A percentile compares a stretch with the other conserved stretches of the same genome.
These are phyloP conservation scores for Microstroma glucosiphilum DNA, from an alignment of 1,284 basidiomycete species.

Conservation along the genomic window DNA sequence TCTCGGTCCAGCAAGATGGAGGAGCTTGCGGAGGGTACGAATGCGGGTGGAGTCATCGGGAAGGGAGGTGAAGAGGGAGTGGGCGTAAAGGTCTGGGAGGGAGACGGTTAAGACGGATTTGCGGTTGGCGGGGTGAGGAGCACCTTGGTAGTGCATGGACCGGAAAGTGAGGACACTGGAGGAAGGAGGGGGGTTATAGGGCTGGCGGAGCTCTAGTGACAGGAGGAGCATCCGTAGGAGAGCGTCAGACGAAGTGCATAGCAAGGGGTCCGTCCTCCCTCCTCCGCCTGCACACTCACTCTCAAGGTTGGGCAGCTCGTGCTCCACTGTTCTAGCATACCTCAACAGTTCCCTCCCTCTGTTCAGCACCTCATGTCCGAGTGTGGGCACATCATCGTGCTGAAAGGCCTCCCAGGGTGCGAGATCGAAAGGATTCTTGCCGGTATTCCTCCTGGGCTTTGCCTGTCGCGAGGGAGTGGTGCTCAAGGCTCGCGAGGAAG, in stretches of 20 bases:
- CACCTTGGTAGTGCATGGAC: slow-evolving; percentile 51
- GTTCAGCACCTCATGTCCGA: slow-evolving; percentile 39
- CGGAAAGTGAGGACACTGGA: slow-evolving; percentile 34
- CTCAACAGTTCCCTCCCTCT: slow-evolving; percentile 39
- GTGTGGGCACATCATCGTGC: slow-evolving; percentile 46
- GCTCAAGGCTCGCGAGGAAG: slow-evolving; percentile 23
- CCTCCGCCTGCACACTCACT: slow-evolving; percentile 7
- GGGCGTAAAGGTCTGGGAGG: slow-evolving; percentile 32
- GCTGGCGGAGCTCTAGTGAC: slow-evolving; percentile 33
- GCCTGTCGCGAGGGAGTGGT: slow-evolving; percentile 20
- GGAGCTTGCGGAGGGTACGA: slow-evolving; percentile 49
- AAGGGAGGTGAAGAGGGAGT: slow-evolving; percentile 24
- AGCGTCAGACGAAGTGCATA: background rate
- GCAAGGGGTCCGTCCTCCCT: background rate
- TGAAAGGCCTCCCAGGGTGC: slow-evolving; percentile 37
- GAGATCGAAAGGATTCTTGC: slow-evolving; percentile 27
- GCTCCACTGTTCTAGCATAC: slow-evolving; percentile 33
- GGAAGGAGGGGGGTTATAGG: slow-evolving; percentile 38
- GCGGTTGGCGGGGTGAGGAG: slow-evolving; percentile 48
- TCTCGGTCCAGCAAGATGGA: slow-evolving; percentile 49
- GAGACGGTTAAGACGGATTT: slow-evolving; percentile 48
- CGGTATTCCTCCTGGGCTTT: slow-evolving; percentile 32
- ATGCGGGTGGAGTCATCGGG: slow-evolving; percentile 7
- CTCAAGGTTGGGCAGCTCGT: slow-evolving; percentile 44
- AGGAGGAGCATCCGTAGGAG: background rate